phyloP scores from a whole-genome alignment of 2,329 filamentous ascomycete genomes.

The Podosphaera leucotricha region DNA sequence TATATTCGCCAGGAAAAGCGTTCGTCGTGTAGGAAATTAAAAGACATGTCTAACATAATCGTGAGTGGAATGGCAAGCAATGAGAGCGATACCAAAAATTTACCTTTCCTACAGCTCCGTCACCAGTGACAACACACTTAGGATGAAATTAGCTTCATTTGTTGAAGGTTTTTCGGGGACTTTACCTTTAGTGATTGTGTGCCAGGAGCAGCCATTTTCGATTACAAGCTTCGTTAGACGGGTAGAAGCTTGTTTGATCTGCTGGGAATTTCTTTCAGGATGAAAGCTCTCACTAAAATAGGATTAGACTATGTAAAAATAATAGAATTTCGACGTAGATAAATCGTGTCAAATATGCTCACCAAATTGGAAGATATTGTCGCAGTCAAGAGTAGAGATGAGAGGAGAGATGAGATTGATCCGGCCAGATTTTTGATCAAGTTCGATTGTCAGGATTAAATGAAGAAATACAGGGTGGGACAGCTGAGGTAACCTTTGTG shows the following conservation, averaged over 20 bases:
- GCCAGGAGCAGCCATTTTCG: constrained; percentile 43
- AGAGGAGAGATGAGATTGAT: not conserved
- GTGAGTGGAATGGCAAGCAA: constrained; percentile 5
- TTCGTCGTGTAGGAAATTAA: constrained; percentile 99
- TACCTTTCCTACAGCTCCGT: constrained; percentile 98
- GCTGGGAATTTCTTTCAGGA: not conserved
- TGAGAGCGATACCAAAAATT: constrained; percentile 5
- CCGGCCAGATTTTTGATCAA: not conserved
- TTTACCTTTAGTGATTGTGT: constrained; percentile 81
- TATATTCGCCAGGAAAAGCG: constrained; percentile 99
- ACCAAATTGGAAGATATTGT: not conserved
- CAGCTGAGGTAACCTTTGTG: not conserved
- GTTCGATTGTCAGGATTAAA: not conserved
- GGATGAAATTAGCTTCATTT: constrained; percentile 8
- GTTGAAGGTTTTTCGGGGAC: constrained; percentile 4
- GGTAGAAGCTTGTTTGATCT: not conserved
- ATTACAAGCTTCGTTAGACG: not conserved
- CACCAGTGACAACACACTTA: constrained; percentile 94
- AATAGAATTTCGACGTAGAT: no score
- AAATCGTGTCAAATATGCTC: not conserved
- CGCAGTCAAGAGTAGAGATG: not conserved
- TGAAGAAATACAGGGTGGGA: not conserved
- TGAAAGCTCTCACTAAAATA: not conserved
- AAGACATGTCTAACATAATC: constrained; percentile 59
- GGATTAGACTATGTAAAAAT: not conserved